Percentiles rank a stretch among this genome's conserved stretches.
phyloP scores from a whole-genome alignment of 2,329 filamentous ascomycete genomes.

The Sclerotinia spermophila region DNA sequence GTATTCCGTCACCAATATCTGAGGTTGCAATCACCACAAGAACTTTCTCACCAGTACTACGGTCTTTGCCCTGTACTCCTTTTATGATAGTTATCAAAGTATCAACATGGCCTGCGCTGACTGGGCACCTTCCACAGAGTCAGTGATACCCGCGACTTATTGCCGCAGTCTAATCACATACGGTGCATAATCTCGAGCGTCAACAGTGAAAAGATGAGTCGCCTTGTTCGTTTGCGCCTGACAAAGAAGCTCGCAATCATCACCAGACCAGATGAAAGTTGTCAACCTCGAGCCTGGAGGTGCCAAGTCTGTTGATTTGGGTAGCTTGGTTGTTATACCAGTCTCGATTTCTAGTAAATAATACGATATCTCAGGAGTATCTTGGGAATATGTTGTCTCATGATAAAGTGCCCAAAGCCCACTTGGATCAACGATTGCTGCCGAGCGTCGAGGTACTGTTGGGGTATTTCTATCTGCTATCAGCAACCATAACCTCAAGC shows the following conservation, averaged over 20 bases:
- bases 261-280: neutral
- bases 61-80: neutral
- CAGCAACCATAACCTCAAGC: neutral
- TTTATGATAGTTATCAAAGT: neutral
- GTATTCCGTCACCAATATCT: neutral
- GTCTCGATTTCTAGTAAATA: neutral
- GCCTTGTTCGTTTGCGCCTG: neutral
- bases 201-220: neutral
- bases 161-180: neutral
- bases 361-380: neutral
- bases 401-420: neutral
- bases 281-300: neutral
- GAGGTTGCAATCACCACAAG: neutral
- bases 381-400: neutral
- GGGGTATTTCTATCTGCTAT: neutral
- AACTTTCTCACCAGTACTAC: too few relatives aligned
- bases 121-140: neutral
- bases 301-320: neutral
- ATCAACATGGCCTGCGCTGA: neutral
- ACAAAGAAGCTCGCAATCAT: neutral
- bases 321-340: neutral
- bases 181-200: fast-evolving
- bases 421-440: neutral
- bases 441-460: neutral
- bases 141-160: neutral